Conservation (phyloP, 306 rosid species). For the Gillenia trifoliata region DNA sequence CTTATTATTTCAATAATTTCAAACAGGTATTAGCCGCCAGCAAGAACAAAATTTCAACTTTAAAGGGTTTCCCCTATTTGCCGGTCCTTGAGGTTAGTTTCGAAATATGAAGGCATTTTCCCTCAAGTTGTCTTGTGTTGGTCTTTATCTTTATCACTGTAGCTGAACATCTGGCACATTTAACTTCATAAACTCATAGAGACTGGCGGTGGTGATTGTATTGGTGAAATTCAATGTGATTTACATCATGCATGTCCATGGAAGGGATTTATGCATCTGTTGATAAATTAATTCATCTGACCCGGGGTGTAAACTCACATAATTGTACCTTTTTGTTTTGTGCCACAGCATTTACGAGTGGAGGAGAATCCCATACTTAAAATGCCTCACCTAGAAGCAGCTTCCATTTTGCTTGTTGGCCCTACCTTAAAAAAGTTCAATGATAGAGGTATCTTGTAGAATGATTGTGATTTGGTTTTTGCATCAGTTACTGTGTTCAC, state of each 20-base stretch:
- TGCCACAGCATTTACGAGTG: constrained; percentile 83
- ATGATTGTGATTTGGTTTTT: constrained; percentile 12
- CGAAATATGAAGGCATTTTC: neutral
- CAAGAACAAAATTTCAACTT: constrained; percentile 85
- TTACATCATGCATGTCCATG: neutral
- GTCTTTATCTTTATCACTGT: neutral
- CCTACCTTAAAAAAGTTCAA: constrained; percentile 90
- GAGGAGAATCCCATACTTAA: constrained; percentile 97
- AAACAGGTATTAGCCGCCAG: constrained; percentile 97
- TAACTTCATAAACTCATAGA: neutral
- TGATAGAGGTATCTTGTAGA: constrained; percentile 69
- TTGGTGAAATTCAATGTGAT: neutral
- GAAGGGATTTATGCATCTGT: neutral
- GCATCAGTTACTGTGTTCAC: constrained; percentile 9
- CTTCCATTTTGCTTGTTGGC: constrained; percentile 89
- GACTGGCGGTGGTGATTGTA: neutral
- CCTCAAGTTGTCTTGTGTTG: neutral
- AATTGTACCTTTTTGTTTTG: constrained; percentile 15
- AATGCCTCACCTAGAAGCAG: constrained; percentile 93
- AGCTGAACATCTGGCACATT: neutral
- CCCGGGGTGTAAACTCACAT: neutral
- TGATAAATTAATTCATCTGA: neutral
- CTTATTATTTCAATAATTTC: constrained; percentile 30
- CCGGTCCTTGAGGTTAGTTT: constrained; percentile 89
- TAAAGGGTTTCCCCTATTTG: constrained; percentile 87